phyloP scores from a whole-genome alignment of 2,329 filamentous ascomycete species.

The Aspergillus terreus region DNA sequence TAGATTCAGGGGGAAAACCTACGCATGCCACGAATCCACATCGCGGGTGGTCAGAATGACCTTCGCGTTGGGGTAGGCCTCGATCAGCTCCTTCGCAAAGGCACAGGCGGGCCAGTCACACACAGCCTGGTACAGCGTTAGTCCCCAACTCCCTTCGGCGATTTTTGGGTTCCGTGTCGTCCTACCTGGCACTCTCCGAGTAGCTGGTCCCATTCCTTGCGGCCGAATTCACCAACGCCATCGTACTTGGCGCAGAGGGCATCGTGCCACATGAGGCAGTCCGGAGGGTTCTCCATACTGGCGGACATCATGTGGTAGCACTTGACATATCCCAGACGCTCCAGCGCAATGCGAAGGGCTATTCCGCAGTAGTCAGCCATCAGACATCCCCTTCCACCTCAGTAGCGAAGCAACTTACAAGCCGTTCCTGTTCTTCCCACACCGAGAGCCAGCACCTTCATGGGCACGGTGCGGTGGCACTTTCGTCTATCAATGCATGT shows the following conservation, averaged over 20 bases:
- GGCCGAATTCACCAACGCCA: slow-evolving; percentile 59
- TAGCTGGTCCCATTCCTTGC: slow-evolving; percentile 66
- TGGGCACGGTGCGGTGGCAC: slow-evolving; percentile 64
- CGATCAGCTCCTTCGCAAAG: slow-evolving; percentile 67
- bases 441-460: slow-evolving; percentile 68
- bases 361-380: slow-evolving; percentile 1
- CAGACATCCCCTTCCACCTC: not conserved
- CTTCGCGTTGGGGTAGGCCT: slow-evolving; percentile 69
- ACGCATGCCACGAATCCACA: slow-evolving; percentile 61
- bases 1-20: slow-evolving; percentile 11
- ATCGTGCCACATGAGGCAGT: slow-evolving; percentile 67
- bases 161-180: not conserved
- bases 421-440: slow-evolving; percentile 68
- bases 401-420: slow-evolving; percentile 47
- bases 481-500: slow-evolving; percentile 65
- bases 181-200: slow-evolving; percentile 56
- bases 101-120: slow-evolving; percentile 66
- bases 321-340: slow-evolving; percentile 63
- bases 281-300: slow-evolving; percentile 64
- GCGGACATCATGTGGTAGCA: slow-evolving; percentile 73
- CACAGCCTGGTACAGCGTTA: slow-evolving; percentile 47
- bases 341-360: slow-evolving; percentile 64
- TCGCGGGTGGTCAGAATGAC: slow-evolving; percentile 65
- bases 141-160: slow-evolving; percentile 3
- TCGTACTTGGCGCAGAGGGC: slow-evolving; percentile 62